Evolutionary conservation across 306 rosid genomes (phyloP), one percentile per base, ranked within the genome.

Genomic region (Cyclanthera cordifolia): DNA sequence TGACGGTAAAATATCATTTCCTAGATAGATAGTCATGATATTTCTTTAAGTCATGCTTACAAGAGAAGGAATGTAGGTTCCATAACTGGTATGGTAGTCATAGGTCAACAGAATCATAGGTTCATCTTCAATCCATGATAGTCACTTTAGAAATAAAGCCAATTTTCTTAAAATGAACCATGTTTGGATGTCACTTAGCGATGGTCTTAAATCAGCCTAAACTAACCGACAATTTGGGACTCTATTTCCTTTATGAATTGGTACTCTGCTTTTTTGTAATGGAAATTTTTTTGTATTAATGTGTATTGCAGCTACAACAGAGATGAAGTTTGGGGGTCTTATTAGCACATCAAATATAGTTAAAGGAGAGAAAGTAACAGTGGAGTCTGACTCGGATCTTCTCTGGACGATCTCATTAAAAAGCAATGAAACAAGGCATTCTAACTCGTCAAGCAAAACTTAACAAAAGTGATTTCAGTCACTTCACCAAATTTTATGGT

Each of bases 371-470:
- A 81, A 78, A 73, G 76, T 90, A 48, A 83, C 90, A 27, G 97
- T 90, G 56, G 86, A 74, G 72, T 94, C 99, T 21, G 95, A 88
- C 79, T 57, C 99, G 13, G 95, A 94, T 86, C 97, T 94, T 73
- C 90, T 94, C 14, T 94, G 97, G 99, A 94, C 99, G 27, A 82
- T 88, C 69, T 86, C 91, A 75, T 90, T 65, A 86, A 94, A 82
- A 83, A 76, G 79, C 79, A 8, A 75, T 73, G 70, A 67, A 76
- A 69, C 10, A 74, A 73, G 66, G 54, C 11, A 58, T 43, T 28
- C 64, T 32, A 6, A 23, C 69, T 28, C 23, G 47, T 32, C 32
- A 30, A 13, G 53, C 17, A 70, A 47, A 34, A 34, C 10, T 67
- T 72, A 60, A 24, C n/a, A n/a, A n/a, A n/a, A n/a, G n/a, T n/a